Conservation (phyloP, 2,329 filamentous ascomycete species). For the Nemania bipapillata region DNA sequence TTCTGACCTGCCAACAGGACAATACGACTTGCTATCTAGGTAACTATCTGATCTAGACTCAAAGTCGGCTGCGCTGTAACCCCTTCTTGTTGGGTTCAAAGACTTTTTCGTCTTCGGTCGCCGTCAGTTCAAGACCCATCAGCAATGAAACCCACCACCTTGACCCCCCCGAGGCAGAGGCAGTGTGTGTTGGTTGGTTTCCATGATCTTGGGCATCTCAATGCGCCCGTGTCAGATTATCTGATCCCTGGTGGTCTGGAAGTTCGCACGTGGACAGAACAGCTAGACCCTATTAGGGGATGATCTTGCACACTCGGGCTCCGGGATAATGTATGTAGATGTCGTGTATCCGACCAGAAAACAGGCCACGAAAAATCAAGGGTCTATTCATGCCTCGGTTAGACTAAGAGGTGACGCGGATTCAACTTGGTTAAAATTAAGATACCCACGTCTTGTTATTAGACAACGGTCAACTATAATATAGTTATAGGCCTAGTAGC, state of each 20-base stretch:
- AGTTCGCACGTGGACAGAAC: background rate
- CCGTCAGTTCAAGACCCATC: background rate
- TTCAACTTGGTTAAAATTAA: background rate
- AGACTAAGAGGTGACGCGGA: background rate
- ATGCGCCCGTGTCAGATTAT: background rate
- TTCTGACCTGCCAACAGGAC: background rate
- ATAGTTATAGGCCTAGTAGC: background rate
- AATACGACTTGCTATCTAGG: background rate
- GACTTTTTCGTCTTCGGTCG: slow-evolving; percentile 1
- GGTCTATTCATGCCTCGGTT: background rate
- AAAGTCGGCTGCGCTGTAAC: background rate
- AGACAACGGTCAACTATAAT: background rate
- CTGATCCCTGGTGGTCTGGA: background rate
- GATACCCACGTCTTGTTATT: background rate
- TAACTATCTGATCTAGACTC: background rate
- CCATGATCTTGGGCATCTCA: background rate
- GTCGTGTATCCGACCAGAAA: background rate
- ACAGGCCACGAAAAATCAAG: background rate
- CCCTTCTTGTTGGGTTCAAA: background rate
- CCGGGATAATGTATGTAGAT: background rate
- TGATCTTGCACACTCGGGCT: background rate
- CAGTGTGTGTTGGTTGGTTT: background rate
- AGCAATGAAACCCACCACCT: background rate
- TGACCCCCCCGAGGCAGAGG: background rate
- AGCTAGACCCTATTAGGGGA: background rate